phyloP scores from a whole-genome alignment of 2,329 filamentous ascomycete genomes.

The Plenodomus tracheiphilus region DNA sequence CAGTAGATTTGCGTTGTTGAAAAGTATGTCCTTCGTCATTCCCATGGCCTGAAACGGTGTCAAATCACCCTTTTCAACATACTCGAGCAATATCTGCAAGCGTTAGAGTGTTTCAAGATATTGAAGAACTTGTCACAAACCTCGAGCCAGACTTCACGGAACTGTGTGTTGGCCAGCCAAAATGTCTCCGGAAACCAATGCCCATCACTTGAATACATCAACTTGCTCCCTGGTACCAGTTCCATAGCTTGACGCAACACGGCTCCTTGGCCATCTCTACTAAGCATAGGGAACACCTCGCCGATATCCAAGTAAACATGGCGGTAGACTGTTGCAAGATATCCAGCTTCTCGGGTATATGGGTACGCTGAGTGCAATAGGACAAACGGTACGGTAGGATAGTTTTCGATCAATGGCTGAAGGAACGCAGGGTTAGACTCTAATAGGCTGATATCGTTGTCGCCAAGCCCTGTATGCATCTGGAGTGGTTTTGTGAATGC shows the following conservation, averaged over 20 bases:
- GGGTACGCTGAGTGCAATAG: slow-evolving; percentile 82
- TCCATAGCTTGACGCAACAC: slow-evolving; percentile 75
- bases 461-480: slow-evolving; percentile 81
- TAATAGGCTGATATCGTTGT: slow-evolving; percentile 73
- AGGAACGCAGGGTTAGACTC: slow-evolving; percentile 75
- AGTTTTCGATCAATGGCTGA: slow-evolving; percentile 71
- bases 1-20: slow-evolving; percentile 75
- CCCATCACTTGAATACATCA: slow-evolving; percentile 80
- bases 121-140: slow-evolving; percentile 47
- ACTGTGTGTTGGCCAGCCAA: slow-evolving; percentile 71
- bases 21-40: slow-evolving; percentile 70
- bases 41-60: slow-evolving; percentile 64
- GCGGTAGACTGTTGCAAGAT: slow-evolving; percentile 73
- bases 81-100: slow-evolving; percentile 64
- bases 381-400: slow-evolving; percentile 72
- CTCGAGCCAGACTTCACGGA: slow-evolving; percentile 69
- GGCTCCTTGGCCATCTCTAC: slow-evolving; percentile 72
- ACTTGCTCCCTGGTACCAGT: slow-evolving; percentile 72
- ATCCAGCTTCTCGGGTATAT: slow-evolving; percentile 76
- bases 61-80: slow-evolving; percentile 66
- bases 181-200: slow-evolving; percentile 81
- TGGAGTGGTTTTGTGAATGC: slow-evolving; percentile 71
- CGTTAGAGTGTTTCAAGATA: slow-evolving; percentile 2
- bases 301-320: slow-evolving; percentile 85
- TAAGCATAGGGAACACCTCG: slow-evolving; percentile 79